A percentile compares a stretch with the other conserved stretches of the same genome.
Conservation (phyloP, 1,284 basidiomycete species). For the Kwoniella shivajii region DNA sequence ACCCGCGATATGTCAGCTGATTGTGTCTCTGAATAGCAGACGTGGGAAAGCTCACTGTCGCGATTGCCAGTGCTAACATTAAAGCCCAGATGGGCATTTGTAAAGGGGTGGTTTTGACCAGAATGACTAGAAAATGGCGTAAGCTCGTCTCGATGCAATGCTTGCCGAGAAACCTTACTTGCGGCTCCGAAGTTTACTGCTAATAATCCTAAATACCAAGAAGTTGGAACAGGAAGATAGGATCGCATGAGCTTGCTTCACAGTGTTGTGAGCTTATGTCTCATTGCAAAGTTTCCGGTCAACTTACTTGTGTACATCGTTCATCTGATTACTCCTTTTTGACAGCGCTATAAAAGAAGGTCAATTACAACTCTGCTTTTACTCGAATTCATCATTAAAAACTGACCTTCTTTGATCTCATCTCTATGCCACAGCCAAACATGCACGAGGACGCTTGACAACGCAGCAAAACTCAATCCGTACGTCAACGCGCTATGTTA, state of each 20-base stretch:
- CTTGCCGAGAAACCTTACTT: slow-evolving; percentile 24
- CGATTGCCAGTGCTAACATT: slow-evolving; percentile 55
- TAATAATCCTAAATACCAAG: slow-evolving; percentile 51
- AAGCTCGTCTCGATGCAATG: not conserved
- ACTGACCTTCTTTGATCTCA: slow-evolving; percentile 54
- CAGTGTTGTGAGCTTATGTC: not conserved
- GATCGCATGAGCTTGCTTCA: slow-evolving; percentile 50
- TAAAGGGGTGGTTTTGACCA: slow-evolving; percentile 56
- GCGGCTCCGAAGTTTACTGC: slow-evolving; percentile 48
- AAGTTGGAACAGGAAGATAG: slow-evolving; percentile 48
- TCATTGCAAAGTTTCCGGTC: too few species aligned
- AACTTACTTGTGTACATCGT: slow-evolving; percentile 52
- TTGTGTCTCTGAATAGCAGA: not conserved
- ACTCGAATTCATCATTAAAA: not conserved
- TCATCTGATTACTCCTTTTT: slow-evolving; percentile 37
- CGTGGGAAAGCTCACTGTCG: slow-evolving; percentile 33
- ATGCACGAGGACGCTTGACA: slow-evolving; percentile 57
- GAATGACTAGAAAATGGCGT: slow-evolving; percentile 34
- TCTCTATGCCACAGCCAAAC: slow-evolving; percentile 59
- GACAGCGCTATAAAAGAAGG: slow-evolving; percentile 45
- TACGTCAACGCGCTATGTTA: slow-evolving; percentile 48
- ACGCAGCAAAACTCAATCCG: slow-evolving; percentile 56
- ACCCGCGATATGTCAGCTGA: not conserved
- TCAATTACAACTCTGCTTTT: not conserved
- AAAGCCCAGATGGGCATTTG: slow-evolving; percentile 59